Base-by-base conservation (phyloP, 1,139 yeast genomes). In the Candida sp. region DNA sequence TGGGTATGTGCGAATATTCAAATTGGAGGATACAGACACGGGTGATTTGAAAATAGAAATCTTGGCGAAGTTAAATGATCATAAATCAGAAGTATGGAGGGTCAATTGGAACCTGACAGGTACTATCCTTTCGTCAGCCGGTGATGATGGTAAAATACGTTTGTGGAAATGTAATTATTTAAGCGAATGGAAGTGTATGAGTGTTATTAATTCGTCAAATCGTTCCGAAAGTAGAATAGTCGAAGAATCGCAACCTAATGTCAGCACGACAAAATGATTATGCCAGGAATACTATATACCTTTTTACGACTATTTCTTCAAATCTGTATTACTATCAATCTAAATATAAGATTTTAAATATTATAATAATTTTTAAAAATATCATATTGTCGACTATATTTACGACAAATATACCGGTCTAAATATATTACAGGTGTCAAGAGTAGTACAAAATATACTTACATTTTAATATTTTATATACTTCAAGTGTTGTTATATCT, bases 51-150 rank as follows among this genome's bases (percentile, higher is more conserved):
- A 60, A 46, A 59, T 70, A 25, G 76, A 68, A 37, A 60, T 64
- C 3, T 53, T 69, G 47, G 77, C 75, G 6, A 60, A 67, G 45
- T 55, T 73, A 43, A 82, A 77, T 51, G 96, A 88, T 56, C 97
- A 89, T 60, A 78, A 81, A 49, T 86, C 86, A 50, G 98, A 93
- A 64, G 97, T 93, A 2, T 93, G 99, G 99, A 77, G 91, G 40
- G 98, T 93, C 5, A 79, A 87, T 33, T 93, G 98, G 98, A 93
- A 93, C 58, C 64, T 85, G 42, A 89, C 98, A 0, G 99, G 97
- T 3, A 89, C 99, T 0, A 84, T 93, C 11, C 69, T 93, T 49
- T 87, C 96, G 48, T 86, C 95, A 40, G 90, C 97, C 3, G 99
- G 99, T 11, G 97, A 91, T 58, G 99, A 93, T 58, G 98, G 97